Evolutionary conservation across 768 basidiomycete species (phyloP).

Genomic region (Tylopilus felleus): DNA sequence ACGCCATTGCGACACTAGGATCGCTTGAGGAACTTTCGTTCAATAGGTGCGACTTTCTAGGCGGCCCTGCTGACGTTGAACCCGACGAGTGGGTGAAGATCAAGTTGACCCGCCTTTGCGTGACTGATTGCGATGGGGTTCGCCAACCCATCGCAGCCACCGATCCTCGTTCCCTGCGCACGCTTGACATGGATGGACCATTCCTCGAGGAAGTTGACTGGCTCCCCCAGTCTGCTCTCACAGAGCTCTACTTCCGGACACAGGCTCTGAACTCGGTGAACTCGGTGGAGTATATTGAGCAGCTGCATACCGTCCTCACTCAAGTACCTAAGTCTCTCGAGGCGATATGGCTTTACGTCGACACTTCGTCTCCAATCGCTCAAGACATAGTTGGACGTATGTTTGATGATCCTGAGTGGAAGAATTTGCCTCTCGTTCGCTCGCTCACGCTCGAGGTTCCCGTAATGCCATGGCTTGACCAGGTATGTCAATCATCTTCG

Average conservation of each 20-base stretch:
- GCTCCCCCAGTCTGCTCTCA: conserved; percentile 1
- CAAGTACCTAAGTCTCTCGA: conserved; percentile 1
- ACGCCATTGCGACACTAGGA: conserved; percentile 6
- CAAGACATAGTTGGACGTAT: neutral
- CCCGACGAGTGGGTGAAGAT: neutral
- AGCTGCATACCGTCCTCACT: neutral
- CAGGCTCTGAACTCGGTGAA: neutral
- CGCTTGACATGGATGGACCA: neutral
- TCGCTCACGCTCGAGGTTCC: conserved; percentile 2
- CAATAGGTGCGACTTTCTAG: neutral
- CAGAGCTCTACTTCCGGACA: neutral
- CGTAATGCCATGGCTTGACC: neutral
- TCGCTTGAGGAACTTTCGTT: conserved; percentile 21
- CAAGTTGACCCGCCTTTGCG: conserved; percentile 2
- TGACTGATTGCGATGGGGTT: neutral
- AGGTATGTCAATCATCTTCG: neutral
- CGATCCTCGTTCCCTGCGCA: neutral
- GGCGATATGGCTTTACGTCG: neutral
- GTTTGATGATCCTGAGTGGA: conserved; percentile 1
- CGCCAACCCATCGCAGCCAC: neutral
- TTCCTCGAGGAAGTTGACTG: neutral
- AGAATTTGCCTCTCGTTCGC: conserved; percentile 1
- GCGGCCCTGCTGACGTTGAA: neutral
- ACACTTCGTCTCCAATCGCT: too few relatives aligned
- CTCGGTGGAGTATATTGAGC: neutral